Conservation (phyloP, 768 basidiomycete genomes). For the Dentipellis fragilis region DNA sequence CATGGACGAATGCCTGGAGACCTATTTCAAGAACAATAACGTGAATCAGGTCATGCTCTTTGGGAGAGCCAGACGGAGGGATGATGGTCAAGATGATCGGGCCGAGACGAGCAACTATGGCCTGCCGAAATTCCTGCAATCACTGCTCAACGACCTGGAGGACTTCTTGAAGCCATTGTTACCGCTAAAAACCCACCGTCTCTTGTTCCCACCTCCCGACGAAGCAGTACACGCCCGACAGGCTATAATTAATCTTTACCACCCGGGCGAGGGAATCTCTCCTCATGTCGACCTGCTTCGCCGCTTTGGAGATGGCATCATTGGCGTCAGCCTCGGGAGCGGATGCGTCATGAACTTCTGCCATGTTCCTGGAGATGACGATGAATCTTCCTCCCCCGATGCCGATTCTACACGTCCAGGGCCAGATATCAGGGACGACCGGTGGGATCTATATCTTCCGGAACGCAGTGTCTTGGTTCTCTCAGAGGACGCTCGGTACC, state of each 20-base stretch:
- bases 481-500: constrained; percentile 71
- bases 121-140: constrained; percentile 45
- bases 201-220: constrained; percentile 47
- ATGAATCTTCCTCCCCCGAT: neutral
- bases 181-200: constrained; percentile 35
- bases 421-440: neutral
- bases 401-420: neutral
- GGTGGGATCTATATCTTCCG: constrained; percentile 58
- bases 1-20: constrained; percentile 39
- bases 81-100: neutral
- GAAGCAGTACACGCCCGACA: constrained; percentile 51
- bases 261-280: constrained; percentile 81
- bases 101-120: constrained; percentile 22
- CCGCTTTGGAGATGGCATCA: constrained; percentile 83
- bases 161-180: constrained; percentile 37
- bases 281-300: constrained; percentile 80
- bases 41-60: constrained; percentile 88
- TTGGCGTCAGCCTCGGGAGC: constrained; percentile 76
- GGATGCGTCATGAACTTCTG: constrained; percentile 75
- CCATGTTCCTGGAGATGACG: constrained; percentile 3
- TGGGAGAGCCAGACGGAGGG: constrained; percentile 29
- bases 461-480: constrained; percentile 70
- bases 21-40: constrained; percentile 39
- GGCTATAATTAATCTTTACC: constrained; percentile 84
- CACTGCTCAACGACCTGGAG: constrained; percentile 43